Percentiles rank a stretch among this genome's conserved stretches.
phyloP scores from a whole-genome alignment of 768 basidiomycete species.

The Pleurotus cornucopiae region DNA sequence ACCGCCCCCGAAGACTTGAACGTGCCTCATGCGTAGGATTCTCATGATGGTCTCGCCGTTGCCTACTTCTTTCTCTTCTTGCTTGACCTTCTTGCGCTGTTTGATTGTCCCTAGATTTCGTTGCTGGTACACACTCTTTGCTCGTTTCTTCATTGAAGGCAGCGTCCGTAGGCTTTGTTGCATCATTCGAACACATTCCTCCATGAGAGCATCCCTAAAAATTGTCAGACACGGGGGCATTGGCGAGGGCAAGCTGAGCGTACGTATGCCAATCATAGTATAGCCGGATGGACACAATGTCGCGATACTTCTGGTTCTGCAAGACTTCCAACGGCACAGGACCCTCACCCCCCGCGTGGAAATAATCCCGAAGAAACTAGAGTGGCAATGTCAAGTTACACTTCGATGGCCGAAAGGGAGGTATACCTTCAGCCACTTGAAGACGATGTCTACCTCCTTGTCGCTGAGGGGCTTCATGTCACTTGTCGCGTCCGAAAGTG shows the following conservation, averaged over 20 bases:
- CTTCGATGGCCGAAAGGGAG: neutral
- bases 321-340: conserved; percentile 81
- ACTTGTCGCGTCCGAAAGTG: conserved; percentile 78
- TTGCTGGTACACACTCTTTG: conserved; percentile 89
- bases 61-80: conserved; percentile 69
- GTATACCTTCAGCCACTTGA: conserved; percentile 91
- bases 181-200: conserved; percentile 95
- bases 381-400: conserved; percentile 8
- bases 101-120: conserved; percentile 96
- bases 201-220: conserved; percentile 75
- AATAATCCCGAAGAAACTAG: conserved; percentile 92
- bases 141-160: conserved; percentile 79
- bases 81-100: conserved; percentile 90
- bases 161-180: conserved; percentile 77
- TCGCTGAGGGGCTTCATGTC: conserved; percentile 91
- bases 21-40: conserved; percentile 91
- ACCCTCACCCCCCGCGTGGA: conserved; percentile 91
- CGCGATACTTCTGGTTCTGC: conserved; percentile 94
- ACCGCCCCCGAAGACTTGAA: neutral
- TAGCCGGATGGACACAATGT: conserved; percentile 81
- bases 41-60: conserved; percentile 91
- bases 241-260: conserved; percentile 21
- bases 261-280: conserved; percentile 97
- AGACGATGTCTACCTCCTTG: conserved; percentile 97
- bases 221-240: conserved; percentile 8